A percentile compares a stretch with the other conserved stretches of the same genome.
Evolutionary conservation across 78 protist genomes (phyloP).

Genomic region (Planoprotostelium fungivorum): DNA sequence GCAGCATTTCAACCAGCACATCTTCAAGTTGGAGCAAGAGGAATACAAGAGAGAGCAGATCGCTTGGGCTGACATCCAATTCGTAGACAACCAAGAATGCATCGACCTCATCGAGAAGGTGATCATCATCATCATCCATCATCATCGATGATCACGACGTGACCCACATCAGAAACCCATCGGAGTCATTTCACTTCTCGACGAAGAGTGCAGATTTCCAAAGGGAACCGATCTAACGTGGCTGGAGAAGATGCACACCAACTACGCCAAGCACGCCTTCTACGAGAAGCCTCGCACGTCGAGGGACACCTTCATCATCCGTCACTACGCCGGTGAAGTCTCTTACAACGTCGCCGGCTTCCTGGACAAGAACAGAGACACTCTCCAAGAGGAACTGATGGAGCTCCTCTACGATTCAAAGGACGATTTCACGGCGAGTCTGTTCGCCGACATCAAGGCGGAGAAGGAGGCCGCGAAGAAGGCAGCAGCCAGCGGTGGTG

Average conservation of each 20-base stretch:
- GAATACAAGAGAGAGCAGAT: constrained; percentile 77
- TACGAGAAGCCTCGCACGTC: constrained; percentile 46
- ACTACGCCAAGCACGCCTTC: constrained; percentile 41
- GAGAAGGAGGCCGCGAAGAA: constrained; percentile 14
- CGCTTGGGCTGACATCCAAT: constrained; percentile 60
- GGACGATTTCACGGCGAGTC: constrained; percentile 40
- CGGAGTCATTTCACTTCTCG: constrained; percentile 74
- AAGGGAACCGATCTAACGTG: constrained; percentile 50
- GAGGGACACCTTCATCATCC: constrained; percentile 43
- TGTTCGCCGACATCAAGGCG: constrained; percentile 16
- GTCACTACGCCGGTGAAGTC: constrained; percentile 83
- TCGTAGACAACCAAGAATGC: constrained; percentile 69
- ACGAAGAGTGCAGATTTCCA: constrained; percentile 78
- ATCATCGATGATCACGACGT: too few species aligned
- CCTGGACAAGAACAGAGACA: constrained; percentile 77
- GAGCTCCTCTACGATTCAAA: constrained; percentile 26
- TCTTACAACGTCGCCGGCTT: constrained; percentile 60
- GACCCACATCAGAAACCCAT: constrained; percentile 26
- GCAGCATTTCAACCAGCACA: constrained; percentile 83
- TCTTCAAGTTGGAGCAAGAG: constrained; percentile 80
- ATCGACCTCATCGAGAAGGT: constrained; percentile 62
- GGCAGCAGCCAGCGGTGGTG: constrained; percentile 17
- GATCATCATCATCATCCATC: neutral
- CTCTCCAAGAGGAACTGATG: constrained; percentile 66
- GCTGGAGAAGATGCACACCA: constrained; percentile 22